Percentiles rank a stretch among this genome's conserved stretches.
These are phyloP conservation scores for Testicularia cyperi DNA, from an alignment of 1,284 basidiomycete genomes.

Conservation along the genomic window DNA sequence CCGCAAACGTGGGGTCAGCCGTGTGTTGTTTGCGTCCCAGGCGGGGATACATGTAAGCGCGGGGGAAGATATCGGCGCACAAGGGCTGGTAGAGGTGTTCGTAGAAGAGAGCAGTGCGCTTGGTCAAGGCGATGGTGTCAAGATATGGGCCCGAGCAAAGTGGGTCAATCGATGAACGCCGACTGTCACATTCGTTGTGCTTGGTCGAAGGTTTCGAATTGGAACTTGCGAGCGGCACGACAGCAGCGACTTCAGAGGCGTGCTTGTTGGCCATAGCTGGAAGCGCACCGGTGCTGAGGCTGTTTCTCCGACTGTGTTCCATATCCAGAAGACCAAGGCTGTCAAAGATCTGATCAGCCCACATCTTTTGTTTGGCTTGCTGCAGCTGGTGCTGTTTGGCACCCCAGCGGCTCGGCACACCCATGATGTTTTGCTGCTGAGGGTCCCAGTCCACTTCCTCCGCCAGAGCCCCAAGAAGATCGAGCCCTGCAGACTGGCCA, in stretches of 20 bases:
- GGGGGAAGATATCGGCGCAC: constrained; percentile 38
- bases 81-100: constrained; percentile 47
- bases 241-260: background rate
- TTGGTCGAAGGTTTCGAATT: too few species aligned
- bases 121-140: constrained; percentile 41
- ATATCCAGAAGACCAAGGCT: constrained; percentile 15
- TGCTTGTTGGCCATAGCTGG: background rate
- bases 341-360: constrained; percentile 24
- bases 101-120: constrained; percentile 46
- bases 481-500: constrained; percentile 24
- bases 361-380: constrained; percentile 21
- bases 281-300: constrained; percentile 3
- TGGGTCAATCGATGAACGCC: too few species aligned
- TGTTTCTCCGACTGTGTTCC: constrained; percentile 5
- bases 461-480: constrained; percentile 19
- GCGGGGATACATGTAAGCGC: constrained; percentile 36
- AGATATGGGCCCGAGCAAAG: too few species aligned
- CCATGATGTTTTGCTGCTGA: constrained; percentile 2
- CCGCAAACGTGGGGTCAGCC: constrained; percentile 36
- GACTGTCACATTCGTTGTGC: too few species aligned
- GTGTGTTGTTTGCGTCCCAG: constrained; percentile 36
- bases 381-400: constrained; percentile 5
- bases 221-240: background rate
- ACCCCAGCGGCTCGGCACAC: background rate
- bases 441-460: constrained; percentile 35